A percentile compares a stretch with the other conserved stretches of the same genome.
Evolutionary conservation across 345 rosid species (phyloP).

Genomic region (Melaleuca alternifolia): DNA sequence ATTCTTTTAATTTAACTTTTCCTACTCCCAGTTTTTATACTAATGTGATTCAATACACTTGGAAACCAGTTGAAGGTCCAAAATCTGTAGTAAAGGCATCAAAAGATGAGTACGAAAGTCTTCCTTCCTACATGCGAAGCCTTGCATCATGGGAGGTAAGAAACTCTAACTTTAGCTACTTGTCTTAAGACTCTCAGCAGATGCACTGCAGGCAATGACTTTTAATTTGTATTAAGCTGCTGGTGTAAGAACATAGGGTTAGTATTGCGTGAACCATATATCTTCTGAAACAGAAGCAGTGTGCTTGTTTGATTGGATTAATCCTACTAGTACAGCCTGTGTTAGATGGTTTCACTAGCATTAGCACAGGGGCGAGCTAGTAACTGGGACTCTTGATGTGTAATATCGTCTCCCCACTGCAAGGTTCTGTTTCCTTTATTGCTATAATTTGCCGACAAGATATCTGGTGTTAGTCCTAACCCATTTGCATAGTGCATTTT

Average conservation of each 20-base stretch:
- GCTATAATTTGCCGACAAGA: not conserved
- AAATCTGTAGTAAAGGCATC: constrained; percentile 21
- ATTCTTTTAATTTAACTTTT: not conserved
- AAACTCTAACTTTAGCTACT: not conserved
- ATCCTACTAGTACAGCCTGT: not conserved
- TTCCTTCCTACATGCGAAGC: constrained; percentile 63
- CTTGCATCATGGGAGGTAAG: constrained; percentile 90
- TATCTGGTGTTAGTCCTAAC: not conserved
- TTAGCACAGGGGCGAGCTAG: not conserved
- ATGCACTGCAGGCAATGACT: not conserved
- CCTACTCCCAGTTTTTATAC: not conserved
- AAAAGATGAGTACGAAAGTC: constrained; percentile 47
- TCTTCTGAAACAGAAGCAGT: not conserved
- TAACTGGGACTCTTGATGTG: not conserved
- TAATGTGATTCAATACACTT: not conserved
- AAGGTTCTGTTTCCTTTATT: not conserved
- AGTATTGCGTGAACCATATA: not conserved
- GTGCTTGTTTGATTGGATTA: not conserved
- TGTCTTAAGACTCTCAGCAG: not conserved
- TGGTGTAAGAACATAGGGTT: accelerated
- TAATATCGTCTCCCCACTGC: not conserved
- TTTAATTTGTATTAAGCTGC: not conserved
- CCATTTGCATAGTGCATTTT: not conserved
- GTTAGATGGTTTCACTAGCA: not conserved
- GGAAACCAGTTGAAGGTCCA: constrained; percentile 11